Conservation (phyloP, 179 eudicot species). For the Beta corolliflora region DNA sequence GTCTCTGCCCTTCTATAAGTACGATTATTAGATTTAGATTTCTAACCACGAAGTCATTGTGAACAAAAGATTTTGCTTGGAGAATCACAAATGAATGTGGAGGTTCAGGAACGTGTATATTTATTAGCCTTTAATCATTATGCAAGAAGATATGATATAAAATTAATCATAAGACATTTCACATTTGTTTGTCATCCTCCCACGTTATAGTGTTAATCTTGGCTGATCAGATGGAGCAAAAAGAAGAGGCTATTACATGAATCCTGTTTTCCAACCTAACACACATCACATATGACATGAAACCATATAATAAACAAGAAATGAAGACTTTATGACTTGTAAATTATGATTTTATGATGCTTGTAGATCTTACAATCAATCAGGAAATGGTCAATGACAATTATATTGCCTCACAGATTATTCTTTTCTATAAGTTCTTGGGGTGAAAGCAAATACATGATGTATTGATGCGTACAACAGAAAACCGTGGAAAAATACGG, state of each 20-base stretch:
- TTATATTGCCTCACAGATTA: neutral
- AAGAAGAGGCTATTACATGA: constrained; percentile 9
- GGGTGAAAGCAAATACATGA: constrained; percentile 15
- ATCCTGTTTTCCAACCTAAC: constrained; percentile 26
- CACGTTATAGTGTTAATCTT: constrained; percentile 14
- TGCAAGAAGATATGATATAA: neutral
- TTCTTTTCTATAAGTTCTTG: neutral
- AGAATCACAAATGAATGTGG: neutral
- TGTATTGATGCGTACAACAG: neutral
- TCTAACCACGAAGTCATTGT: too few species aligned
- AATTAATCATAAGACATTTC: too few species aligned
- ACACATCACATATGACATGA: constrained; percentile 16
- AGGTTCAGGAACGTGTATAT: constrained; percentile 6
- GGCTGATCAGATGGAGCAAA: neutral
- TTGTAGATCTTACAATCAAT: constrained; percentile 9
- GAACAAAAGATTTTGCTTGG: too few species aligned
- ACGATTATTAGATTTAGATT: too few species aligned
- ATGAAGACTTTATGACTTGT: constrained; percentile 10
- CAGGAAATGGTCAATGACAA: constrained; percentile 21
- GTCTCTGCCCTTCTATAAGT: too few species aligned
- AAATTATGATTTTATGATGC: neutral
- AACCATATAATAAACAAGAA: neutral
- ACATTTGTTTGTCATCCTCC: constrained; percentile 1
- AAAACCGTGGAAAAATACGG: neutral
- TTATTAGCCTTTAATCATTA: constrained; percentile 1